Percentiles rank a stretch among this genome's conserved stretches.
Conservation (phyloP, 1,284 basidiomycete genomes). For the Trametes versicolor region DNA sequence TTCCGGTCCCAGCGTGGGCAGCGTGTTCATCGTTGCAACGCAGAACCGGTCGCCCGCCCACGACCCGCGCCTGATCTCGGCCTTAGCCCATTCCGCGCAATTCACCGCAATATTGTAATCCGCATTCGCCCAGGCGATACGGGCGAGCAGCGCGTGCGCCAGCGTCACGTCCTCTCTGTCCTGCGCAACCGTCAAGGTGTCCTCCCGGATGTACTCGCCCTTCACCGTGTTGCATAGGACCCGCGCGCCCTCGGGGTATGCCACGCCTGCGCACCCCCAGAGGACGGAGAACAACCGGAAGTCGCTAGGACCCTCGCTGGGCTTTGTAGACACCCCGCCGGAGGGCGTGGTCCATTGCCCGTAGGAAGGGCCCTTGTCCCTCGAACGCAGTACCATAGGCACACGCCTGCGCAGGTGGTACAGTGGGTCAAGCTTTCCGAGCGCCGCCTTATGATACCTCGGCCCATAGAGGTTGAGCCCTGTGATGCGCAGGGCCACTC, state of each 20-base stretch:
- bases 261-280: constrained; percentile 6
- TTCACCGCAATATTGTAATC: constrained; percentile 12
- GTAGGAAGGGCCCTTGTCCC: no score
- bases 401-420: no score
- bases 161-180: not conserved
- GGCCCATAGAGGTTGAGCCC: no score
- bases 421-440: no score
- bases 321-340: no score
- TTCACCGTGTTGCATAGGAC: constrained; percentile 8
- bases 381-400: no score
- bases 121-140: constrained; percentile 2
- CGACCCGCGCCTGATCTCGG: constrained; percentile 21
- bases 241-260: constrained; percentile 1
- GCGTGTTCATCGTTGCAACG: constrained; percentile 35
- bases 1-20: constrained; percentile 4
- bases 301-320: not conserved
- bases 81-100: not conserved
- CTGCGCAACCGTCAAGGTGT: not conserved
- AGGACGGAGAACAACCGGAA: constrained; percentile 6
- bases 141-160: constrained; percentile 5
- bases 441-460: no score
- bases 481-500: no score
- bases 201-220: constrained; percentile 6
- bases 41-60: constrained; percentile 45
- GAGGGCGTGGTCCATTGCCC: no score